Evolutionary conservation across 257 asterid genomes (phyloP).

Genomic region (Voacanga thouarsii): DNA sequence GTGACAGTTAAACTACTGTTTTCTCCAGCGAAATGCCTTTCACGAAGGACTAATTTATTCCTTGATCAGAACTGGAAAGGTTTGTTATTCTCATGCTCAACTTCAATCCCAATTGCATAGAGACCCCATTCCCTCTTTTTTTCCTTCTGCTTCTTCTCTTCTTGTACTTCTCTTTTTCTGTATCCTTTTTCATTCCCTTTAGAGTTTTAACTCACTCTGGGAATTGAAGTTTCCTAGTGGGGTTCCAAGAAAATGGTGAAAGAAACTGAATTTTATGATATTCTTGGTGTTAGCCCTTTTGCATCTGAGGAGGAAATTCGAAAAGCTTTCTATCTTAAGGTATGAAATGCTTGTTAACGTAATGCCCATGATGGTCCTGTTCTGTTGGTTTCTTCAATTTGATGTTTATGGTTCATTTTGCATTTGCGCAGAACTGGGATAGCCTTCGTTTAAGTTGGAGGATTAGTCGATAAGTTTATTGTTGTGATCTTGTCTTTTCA

Average conservation of each 20-base stretch:
- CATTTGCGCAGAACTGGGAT: neutral
- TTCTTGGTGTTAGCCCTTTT: slow-evolving; percentile 58
- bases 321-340: slow-evolving; percentile 88
- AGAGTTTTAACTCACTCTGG: neutral
- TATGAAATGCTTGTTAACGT: slow-evolving; percentile 6
- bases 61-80: slow-evolving; percentile 5
- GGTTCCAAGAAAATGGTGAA: slow-evolving; percentile 49
- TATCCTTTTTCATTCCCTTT: neutral
- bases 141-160: neutral
- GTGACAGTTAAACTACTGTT: slow-evolving; percentile 7
- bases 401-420: too few species aligned
- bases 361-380: neutral
- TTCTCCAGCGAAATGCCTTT: slow-evolving; percentile 5
- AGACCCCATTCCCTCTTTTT: neutral
- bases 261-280: slow-evolving; percentile 80
- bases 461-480: neutral
- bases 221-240: slow-evolving; percentile 6
- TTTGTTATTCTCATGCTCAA: slow-evolving; percentile 4
- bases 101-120: neutral
- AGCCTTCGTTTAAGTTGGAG: neutral
- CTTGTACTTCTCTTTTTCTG: neutral
- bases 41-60: slow-evolving; percentile 4
- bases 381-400: neutral
- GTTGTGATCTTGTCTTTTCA: neutral
- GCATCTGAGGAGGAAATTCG: slow-evolving; percentile 83